Evolutionary conservation across 495 filamentous ascomycete genomes (phyloP).

Genomic region (Parathielavia appendiculata): DNA sequence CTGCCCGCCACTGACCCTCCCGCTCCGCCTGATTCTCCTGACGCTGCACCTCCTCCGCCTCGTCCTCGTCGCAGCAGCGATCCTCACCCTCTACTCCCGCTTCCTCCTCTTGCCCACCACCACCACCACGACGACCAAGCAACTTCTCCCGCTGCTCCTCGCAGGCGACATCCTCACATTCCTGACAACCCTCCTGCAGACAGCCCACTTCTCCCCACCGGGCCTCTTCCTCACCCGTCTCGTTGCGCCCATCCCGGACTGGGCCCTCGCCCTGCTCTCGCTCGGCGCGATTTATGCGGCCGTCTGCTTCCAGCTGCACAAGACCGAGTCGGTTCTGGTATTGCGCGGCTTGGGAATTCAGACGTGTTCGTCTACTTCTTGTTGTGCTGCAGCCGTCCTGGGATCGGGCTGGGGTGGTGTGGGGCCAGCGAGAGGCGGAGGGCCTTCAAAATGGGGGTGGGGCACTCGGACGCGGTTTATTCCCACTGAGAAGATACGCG

Average conservation of each 20-base stretch:
- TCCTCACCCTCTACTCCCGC: constrained; percentile 36
- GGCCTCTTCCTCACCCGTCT: constrained; percentile 39
- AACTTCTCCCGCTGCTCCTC: constrained; percentile 1
- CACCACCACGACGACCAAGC: constrained; percentile 10
- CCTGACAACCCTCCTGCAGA: constrained; percentile 34
- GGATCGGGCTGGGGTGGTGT: neutral
- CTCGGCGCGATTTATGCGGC: constrained; percentile 32
- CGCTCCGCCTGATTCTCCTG: constrained; percentile 50
- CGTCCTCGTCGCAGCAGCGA: constrained; percentile 27
- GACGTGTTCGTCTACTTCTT: constrained; percentile 45
- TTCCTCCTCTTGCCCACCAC: constrained; percentile 13
- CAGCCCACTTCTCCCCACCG: constrained; percentile 27
- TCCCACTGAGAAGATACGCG: constrained; percentile 82
- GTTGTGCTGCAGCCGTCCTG: no score
- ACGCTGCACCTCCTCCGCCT: constrained; percentile 47
- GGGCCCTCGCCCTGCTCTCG: constrained; percentile 24
- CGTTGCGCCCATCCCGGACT: constrained; percentile 36
- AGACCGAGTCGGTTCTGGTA: constrained; percentile 81
- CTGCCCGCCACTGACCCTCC: constrained; percentile 52
- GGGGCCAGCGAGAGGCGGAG: constrained; percentile 36
- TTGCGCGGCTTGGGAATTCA: constrained; percentile 89
- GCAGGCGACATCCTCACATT: constrained; percentile 16
- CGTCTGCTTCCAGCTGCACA: constrained; percentile 38
- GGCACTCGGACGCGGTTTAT: constrained; percentile 65
- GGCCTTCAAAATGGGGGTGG: neutral